phyloP scores from a whole-genome alignment of 192 early-diverging fungal genomes.

The Coemansia sp. region DNA sequence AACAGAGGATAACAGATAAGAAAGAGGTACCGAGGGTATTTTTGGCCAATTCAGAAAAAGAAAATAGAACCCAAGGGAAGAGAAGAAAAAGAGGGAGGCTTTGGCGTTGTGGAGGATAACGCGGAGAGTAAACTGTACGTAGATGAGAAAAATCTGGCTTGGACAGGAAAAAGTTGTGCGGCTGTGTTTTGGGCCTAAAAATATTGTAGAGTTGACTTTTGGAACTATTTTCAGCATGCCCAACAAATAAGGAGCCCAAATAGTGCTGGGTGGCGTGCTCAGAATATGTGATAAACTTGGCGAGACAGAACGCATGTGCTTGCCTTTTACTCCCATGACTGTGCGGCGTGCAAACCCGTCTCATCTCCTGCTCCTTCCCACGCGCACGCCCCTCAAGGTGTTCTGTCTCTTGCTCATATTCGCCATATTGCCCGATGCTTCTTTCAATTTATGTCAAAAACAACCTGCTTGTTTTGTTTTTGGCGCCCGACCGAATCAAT shows the following conservation, averaged over 20 bases:
- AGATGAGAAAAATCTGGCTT: constrained; percentile 1
- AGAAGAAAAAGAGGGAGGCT: not conserved
- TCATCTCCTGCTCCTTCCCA: constrained; percentile 5
- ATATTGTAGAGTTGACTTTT: not conserved
- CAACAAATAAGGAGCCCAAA: not conserved
- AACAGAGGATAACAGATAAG: too few relatives aligned
- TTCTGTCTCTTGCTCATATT: not conserved
- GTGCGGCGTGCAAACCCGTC: not conserved
- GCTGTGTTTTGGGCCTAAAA: not conserved
- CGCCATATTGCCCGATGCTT: not conserved
- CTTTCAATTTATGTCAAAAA: too few relatives aligned
- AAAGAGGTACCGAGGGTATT: too few relatives aligned
- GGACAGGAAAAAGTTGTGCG: not conserved
- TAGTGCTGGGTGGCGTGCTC: constrained; percentile 5
- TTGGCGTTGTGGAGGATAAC: not conserved
- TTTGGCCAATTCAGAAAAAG: constrained; percentile 1
- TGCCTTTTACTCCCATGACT: not conserved
- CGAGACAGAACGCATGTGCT: not conserved
- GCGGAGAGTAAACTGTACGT: not conserved
- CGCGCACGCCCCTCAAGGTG: constrained; percentile 3
- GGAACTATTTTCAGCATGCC: constrained; percentile 4
- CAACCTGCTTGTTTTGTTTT: too few relatives aligned
- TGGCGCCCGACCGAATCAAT: too few relatives aligned
- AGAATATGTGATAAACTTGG: not conserved
- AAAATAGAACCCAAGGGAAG: not conserved